Percentiles rank a stretch among this genome's conserved stretches.
These are phyloP conservation scores for Trichoderma lentiforme DNA, from an alignment of 2,329 filamentous ascomycete genomes.

Conservation along the genomic window DNA sequence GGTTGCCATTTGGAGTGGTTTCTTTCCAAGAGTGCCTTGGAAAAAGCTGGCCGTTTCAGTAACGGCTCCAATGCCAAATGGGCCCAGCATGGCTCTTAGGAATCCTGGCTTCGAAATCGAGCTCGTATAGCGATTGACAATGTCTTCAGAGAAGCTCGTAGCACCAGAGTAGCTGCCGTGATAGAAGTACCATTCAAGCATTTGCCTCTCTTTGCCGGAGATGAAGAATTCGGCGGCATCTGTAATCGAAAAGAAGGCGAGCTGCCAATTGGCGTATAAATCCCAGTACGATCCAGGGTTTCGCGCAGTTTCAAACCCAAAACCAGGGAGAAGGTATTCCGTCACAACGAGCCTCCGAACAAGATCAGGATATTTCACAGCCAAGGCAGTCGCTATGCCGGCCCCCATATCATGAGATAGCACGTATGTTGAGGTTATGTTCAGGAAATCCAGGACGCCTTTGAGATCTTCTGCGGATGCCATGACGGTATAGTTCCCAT, in stretches of 20 bases:
- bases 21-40: slow-evolving; percentile 26
- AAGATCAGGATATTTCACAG: slow-evolving; percentile 33
- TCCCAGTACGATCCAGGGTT: slow-evolving; percentile 35
- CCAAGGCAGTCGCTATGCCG: slow-evolving; percentile 40
- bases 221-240: slow-evolving; percentile 47
- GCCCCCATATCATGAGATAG: slow-evolving; percentile 46
- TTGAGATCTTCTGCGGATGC: slow-evolving; percentile 39
- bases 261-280: slow-evolving; percentile 40
- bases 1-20: slow-evolving; percentile 20
- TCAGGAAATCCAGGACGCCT: slow-evolving; percentile 41
- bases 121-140: slow-evolving; percentile 37
- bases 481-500: slow-evolving; percentile 40
- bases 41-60: slow-evolving; percentile 37
- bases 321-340: slow-evolving; percentile 43
- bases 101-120: slow-evolving; percentile 44
- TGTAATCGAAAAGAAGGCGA: slow-evolving; percentile 45
- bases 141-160: slow-evolving; percentile 36
- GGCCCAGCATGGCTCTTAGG: slow-evolving; percentile 37
- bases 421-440: slow-evolving; percentile 40
- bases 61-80: slow-evolving; percentile 33
- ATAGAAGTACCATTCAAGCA: slow-evolving; percentile 46
- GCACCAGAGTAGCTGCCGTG: slow-evolving; percentile 42
- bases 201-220: slow-evolving; percentile 38
- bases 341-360: slow-evolving; percentile 36
- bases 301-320: slow-evolving; percentile 35